Conservation (phyloP, 768 basidiomycete species). For the Russula dissimulans region DNA sequence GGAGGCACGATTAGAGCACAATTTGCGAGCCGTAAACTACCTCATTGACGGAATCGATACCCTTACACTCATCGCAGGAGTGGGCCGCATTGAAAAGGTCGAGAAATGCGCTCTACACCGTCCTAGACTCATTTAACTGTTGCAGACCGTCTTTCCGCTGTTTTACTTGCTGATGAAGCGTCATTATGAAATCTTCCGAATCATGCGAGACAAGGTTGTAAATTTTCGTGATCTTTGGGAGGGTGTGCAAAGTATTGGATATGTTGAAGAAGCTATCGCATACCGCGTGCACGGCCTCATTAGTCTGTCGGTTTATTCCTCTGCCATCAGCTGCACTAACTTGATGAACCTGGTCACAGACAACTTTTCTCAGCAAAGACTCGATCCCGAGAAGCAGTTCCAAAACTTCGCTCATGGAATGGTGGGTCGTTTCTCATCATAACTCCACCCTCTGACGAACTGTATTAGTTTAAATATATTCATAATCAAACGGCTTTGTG, state of each 20-base stretch:
- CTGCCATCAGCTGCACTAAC: not conserved
- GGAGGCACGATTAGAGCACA: conserved; percentile 22
- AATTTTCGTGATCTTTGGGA: not conserved
- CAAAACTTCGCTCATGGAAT: conserved; percentile 8
- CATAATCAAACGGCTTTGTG: not conserved
- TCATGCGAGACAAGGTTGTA: not conserved
- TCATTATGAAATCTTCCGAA: not conserved
- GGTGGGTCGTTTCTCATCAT: conserved; percentile 2
- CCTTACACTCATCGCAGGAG: conserved; percentile 22
- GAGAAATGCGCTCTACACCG: not conserved
- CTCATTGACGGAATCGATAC: conserved; percentile 25
- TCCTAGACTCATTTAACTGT: not conserved
- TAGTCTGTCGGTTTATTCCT: not conserved
- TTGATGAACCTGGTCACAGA: not conserved
- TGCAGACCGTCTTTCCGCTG: conserved; percentile 12
- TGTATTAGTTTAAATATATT: conserved; percentile 4
- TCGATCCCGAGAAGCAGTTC: conserved; percentile 16
- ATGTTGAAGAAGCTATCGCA: not conserved
- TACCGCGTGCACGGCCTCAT: not conserved
- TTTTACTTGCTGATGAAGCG: conserved; percentile 8
- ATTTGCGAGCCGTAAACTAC: conserved; percentile 22
- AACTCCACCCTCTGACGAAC: not conserved
- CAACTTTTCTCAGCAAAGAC: conserved; percentile 19
- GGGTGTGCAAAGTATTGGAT: not conserved
- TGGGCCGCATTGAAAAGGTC: conserved; percentile 26